Base-by-base conservation (phyloP, 2,329 filamentous ascomycete genomes). In the Grosmannia penicillata region DNA sequence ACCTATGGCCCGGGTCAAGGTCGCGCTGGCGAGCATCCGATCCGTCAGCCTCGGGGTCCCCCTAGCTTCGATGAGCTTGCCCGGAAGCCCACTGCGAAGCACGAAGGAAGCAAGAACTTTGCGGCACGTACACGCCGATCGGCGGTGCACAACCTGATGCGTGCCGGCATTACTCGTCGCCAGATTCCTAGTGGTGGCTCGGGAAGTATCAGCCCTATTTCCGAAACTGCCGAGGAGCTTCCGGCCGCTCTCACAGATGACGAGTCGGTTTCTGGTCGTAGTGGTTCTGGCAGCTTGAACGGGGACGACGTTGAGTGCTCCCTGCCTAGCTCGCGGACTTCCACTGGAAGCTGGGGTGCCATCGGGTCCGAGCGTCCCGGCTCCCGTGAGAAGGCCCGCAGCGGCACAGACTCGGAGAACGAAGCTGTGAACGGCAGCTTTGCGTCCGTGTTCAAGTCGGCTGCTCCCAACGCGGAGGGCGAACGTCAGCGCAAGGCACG, bases 101-200 rank as follows among this genome's bases (percentile, higher is more conserved):
- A 89, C 46, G 89, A 96, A 57, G 91, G 89, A 19, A 95, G 89
- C 75, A 79, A 95, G 74, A 98, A 98, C 65, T 98, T 98, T 61
- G 82, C 82, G 10, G 78, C 86, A 40, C 86, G 91, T 44, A 87
- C 93, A 52, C 85, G 91, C 43, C 85, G 89, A 47, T 86, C 82
- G 50, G 91, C 91, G 21, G 78, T 98, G 32, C 78, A 87, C 63
- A 95, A 86, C 55, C 72, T 98, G 36, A 83, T 95, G 44, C 82
- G 83, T 47, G 89, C 89, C 38, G 87, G 89, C 14, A 72, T 91
- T 45, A 84, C 86, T 53, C 82, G 91, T 43, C 84, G 89, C 72
- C 67, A 81, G 71, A 61, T 78, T 42, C 82, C 80, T 45, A 80
- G 79, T 46, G 67, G 75, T 45, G 79, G 77, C 56, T 75, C 68